Evolutionary conservation across 1,284 basidiomycete genomes (phyloP), one percentile per base, ranked within the genome.

Genomic region (Sporisorium iseilematis-ciliati): DNA sequence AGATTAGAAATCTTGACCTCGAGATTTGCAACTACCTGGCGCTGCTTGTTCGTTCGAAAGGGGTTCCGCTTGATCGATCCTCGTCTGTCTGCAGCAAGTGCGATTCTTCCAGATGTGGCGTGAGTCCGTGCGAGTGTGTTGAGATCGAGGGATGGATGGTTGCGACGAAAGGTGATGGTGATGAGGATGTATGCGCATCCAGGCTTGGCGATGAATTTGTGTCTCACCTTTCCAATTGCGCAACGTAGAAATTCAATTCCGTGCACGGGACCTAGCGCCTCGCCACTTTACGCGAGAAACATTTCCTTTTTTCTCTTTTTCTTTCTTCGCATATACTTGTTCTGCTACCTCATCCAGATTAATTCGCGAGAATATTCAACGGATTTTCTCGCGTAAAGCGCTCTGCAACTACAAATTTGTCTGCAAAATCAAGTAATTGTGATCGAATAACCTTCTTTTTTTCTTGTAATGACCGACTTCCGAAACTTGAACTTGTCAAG

Each of bases 271-370:
- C 51, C 16, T n/a, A 6, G 18, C 11, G 26, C 23, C 21, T 50
- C 55, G 57, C 65, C 59, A 68, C 66, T 68, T 62, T 68, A 68
- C 66, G 60, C 66, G 56, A 62, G 51, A 68, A 23, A 29, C 26
- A 26, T 20, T 38, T 11, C 6, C 6, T 21, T 46, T 29, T 10
- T 11, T 49, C 11, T 11, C 5, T 18, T 43, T 48, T n/a, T 21
- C 20, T 16, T 43, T 53, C 33, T 29, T 21, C 11, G 49, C 61
- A 18, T 63, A 21, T n/a, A 31, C 43, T 52, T 31, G 23, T 14
- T 51, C 43, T 52, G 50, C 52, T 54, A 25, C 40, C 40, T 40
- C 25, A 35, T 38, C 11, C 5, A 20, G 12, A 6, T 2, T 4
- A 40, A 40, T 21, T n/a, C n/a, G 8, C 48, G n/a, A 20, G 20